Evolutionary conservation across 805 yeast species (phyloP).

Genomic region (Ascoidea tarda): DNA sequence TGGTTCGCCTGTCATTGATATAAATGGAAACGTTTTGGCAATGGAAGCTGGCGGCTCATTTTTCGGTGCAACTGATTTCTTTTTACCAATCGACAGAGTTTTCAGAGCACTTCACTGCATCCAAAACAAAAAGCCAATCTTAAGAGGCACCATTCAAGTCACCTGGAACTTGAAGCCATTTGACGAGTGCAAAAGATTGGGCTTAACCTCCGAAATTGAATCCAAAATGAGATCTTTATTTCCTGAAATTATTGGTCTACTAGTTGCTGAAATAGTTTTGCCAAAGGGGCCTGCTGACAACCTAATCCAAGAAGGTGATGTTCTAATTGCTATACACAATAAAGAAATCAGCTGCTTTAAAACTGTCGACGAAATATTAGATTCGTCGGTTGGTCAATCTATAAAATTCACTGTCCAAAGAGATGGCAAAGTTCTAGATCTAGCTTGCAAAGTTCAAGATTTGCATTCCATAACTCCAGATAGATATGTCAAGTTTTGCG

Average conservation of each 20-base stretch:
- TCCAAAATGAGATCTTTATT: slow-evolving; percentile 47
- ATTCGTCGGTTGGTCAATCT: slow-evolving; percentile 45
- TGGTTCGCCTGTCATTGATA: slow-evolving; percentile 88
- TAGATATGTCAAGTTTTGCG: slow-evolving; percentile 67
- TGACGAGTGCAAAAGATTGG: slow-evolving; percentile 82
- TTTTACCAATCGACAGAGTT: slow-evolving; percentile 74
- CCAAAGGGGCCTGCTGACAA: slow-evolving; percentile 80
- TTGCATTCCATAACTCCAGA: slow-evolving; percentile 73
- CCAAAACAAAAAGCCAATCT: slow-evolving; percentile 41
- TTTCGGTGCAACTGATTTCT: slow-evolving; percentile 86
- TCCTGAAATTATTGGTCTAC: slow-evolving; percentile 64
- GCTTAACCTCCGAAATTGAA: slow-evolving; percentile 65
- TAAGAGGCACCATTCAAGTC: slow-evolving; percentile 85
- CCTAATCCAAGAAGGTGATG: slow-evolving; percentile 71
- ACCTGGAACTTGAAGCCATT: slow-evolving; percentile 80
- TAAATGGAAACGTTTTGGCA: slow-evolving; percentile 78
- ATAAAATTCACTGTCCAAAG: slow-evolving; percentile 51
- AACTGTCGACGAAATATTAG: slow-evolving; percentile 68
- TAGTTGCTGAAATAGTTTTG: slow-evolving; percentile 70
- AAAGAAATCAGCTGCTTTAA: slow-evolving; percentile 52
- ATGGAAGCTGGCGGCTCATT: slow-evolving; percentile 89
- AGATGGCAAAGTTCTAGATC: slow-evolving; percentile 46
- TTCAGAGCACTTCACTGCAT: slow-evolving; percentile 66
- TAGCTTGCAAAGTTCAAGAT: slow-evolving; percentile 50
- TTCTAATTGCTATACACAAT: slow-evolving; percentile 58